Evolutionary conservation across 2,329 filamentous ascomycete species (phyloP).

Genomic region (Pseudogymnoascus sp.): DNA sequence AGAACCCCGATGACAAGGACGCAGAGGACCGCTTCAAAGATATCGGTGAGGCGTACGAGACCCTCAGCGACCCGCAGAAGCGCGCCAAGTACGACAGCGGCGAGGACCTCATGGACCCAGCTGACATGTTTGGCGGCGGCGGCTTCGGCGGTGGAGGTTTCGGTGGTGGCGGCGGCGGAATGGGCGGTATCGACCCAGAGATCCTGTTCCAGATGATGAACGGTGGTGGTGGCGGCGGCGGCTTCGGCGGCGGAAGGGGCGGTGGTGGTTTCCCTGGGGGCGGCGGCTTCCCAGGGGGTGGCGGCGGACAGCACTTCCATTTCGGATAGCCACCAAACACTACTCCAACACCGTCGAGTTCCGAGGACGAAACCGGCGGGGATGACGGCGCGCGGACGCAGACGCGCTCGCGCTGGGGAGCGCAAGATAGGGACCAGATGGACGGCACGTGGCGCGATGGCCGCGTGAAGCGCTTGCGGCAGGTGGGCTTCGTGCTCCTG

Average conservation of each 20-base stretch:
- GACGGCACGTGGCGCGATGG: background rate
- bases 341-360: background rate
- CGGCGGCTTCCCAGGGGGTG: background rate
- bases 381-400: background rate
- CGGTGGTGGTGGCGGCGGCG: conserved; percentile 43
- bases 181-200: conserved; percentile 52
- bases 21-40: conserved; percentile 96
- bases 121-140: conserved; percentile 72
- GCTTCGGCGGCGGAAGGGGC: conserved; percentile 44
- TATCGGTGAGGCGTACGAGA: conserved; percentile 94
- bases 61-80: conserved; percentile 84
- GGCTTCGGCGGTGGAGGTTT: conserved; percentile 47
- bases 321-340: conserved; percentile 8
- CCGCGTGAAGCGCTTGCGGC: background rate
- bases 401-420: background rate
- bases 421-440: background rate
- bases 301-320: conserved; percentile 4
- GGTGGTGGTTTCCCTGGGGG: conserved; percentile 17
- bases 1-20: conserved; percentile 80
- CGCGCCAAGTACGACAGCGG: conserved; percentile 86
- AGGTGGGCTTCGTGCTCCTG: background rate
- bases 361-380: background rate
- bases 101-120: conserved; percentile 80
- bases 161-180: conserved; percentile 55
- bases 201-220: conserved; percentile 83